Conservation (phyloP, 2,329 filamentous ascomycete genomes). For the Claviceps monticola region DNA sequence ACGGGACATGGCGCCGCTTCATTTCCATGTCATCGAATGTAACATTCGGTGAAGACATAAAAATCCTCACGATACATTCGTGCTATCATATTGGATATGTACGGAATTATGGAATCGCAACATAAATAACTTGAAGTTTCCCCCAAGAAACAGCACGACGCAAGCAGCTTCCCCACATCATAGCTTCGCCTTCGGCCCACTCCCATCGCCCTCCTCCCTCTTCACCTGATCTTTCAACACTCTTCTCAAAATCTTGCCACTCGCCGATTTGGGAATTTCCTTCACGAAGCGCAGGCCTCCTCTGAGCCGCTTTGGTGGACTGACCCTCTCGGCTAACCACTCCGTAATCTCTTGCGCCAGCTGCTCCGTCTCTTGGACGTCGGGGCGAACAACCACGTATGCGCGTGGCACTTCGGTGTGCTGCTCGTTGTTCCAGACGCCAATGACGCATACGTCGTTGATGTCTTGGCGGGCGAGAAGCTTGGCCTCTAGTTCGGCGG, state of each 20-base stretch:
- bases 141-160: background rate
- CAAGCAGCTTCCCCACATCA: conserved; percentile 10
- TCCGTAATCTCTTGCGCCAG: conserved; percentile 20
- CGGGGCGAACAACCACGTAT: conserved; percentile 23
- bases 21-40: too few relatives aligned
- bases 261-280: conserved; percentile 54
- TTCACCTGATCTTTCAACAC: conserved; percentile 33
- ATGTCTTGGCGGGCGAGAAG: conserved; percentile 30
- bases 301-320: conserved; percentile 52
- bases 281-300: conserved; percentile 58
- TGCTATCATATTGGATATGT: too few relatives aligned
- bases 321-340: conserved; percentile 42
- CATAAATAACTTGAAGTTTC: too few relatives aligned
- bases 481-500: conserved; percentile 48
- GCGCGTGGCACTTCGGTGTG: conserved; percentile 54
- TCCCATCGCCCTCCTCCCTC: conserved; percentile 18
- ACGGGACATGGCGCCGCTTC: too few relatives aligned
- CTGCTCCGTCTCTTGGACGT: conserved; percentile 20
- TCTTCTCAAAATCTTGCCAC: conserved; percentile 34
- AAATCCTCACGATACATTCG: too few relatives aligned
- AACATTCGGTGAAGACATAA: too few relatives aligned
- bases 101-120: too few relatives aligned
- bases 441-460: conserved; percentile 50
- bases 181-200: conserved; percentile 20
- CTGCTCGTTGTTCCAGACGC: conserved; percentile 41